These are phyloP conservation scores for Pinus tabuliformis DNA, from an alignment of 75 land plant genomes.

Conservation along the genomic window DNA sequence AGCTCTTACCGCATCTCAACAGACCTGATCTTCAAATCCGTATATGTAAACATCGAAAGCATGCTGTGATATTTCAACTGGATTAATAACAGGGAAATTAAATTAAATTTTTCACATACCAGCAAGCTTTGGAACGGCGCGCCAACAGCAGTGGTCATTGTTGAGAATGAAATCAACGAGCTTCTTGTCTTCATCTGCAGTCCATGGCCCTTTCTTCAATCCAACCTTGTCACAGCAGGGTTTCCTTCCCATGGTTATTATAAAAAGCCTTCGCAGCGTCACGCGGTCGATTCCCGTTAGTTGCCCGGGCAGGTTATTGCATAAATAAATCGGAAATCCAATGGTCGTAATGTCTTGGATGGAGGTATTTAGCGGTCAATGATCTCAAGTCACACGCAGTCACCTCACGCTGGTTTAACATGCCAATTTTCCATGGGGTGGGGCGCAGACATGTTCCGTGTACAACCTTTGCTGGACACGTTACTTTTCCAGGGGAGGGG, in stretches of 20 bases:
- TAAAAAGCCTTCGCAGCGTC: no score
- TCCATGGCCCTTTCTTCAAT: slow-evolving; percentile 76
- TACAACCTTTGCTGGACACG: no score
- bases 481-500: no score
- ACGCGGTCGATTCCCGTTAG: no score
- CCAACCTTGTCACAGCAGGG: slow-evolving; percentile 79
- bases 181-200: slow-evolving; percentile 78
- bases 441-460: no score
- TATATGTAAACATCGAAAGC: not conserved
- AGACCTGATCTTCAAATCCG: slow-evolving; percentile 5
- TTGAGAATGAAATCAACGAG: slow-evolving; percentile 65
- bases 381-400: no score
- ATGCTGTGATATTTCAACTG: not conserved
- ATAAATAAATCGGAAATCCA: no score
- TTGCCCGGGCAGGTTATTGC: no score
- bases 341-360: no score
- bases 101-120: slow-evolving; percentile 13
- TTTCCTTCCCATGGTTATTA: slow-evolving; percentile 59
- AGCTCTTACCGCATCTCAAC: slow-evolving; percentile 20
- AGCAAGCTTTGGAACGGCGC: slow-evolving; percentile 81
- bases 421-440: no score
- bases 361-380: no score
- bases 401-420: no score
- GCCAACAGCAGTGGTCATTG: slow-evolving; percentile 80
- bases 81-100: not conserved